Base-by-base conservation (phyloP, 371 early-diverging fungal genomes). In the Saksenaea vasiformis region DNA sequence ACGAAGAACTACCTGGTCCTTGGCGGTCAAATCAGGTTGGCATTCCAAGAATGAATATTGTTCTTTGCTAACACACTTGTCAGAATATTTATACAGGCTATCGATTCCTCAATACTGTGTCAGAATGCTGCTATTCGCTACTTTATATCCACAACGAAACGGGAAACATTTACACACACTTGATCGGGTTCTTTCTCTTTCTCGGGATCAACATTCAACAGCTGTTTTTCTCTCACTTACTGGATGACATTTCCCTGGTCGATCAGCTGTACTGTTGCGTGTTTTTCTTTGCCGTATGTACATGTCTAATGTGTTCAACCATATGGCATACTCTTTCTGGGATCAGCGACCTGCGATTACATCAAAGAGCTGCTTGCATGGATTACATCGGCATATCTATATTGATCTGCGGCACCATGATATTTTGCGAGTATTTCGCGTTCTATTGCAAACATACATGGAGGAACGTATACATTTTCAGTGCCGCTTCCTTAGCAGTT, bases 321-420 rank as follows among this genome's bases (percentile, higher is more conserved):
- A 74, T 86, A 15, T 94, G 89, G 83, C 95, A 94, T 58, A 82
- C 83, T 0, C 64, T 79, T 58, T 81, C 89, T 4, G 91, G 89
- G 53, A 85, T 85, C 61, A 92, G 90, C 66, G 89, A 93, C 61
- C 88, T 91, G 58, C 70, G 77, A 28, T 61, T 65, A 0, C 72
- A 79, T 65, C 66, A 67, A 56, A 64, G 71, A 56, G 58, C 89
- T 66, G 87, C 87, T 63, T 80, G 89, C 74, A 68, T 90, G 76
- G 95, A 94, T 68, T 94, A 93, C 75, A 87, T 91, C 28, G 95
- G 95, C 38, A 94, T 94, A 65, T 85, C 90, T 39, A 77, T 84
- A 1, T 74, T 93, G 51, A 91, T 91, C 60, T 83, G 87, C 55
- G 87, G 85, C 19, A 87, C 87, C 43, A 81, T 84, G 47, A 67